Percentiles rank a stretch among this genome's conserved stretches.
Conservation (phyloP, 192 early-diverging fungal species). For the Backusella circina region DNA sequence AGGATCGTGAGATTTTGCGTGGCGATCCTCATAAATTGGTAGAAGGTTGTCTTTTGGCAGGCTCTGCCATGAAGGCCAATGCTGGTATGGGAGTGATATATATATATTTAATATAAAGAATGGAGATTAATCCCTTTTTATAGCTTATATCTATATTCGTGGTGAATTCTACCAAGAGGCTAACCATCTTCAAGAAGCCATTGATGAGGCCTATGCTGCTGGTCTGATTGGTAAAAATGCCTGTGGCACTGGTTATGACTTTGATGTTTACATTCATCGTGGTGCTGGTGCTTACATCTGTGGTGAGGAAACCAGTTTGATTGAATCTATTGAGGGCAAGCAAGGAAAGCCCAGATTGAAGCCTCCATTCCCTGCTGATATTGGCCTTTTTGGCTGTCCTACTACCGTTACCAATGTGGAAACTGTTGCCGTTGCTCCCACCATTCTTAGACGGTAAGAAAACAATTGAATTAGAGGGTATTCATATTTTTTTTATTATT, state of each 20-base stretch:
- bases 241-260: conserved; percentile 93
- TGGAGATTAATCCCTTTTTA: conserved; percentile 33
- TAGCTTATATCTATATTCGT: conserved; percentile 95
- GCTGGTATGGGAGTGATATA: conserved; percentile 63
- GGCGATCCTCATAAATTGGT: conserved; percentile 90
- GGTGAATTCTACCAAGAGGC: conserved; percentile 99
- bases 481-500: too few relatives aligned
- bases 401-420: conserved; percentile 99
- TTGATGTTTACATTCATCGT: conserved; percentile 97
- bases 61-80: conserved; percentile 94
- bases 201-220: conserved; percentile 94
- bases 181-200: conserved; percentile 88
- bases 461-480: too few relatives aligned
- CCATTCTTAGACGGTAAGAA: conserved; percentile 58
- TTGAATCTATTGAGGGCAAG: conserved; percentile 92
- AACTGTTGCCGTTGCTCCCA: conserved; percentile 97
- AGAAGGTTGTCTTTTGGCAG: conserved; percentile 95
- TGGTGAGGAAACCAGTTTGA: conserved; percentile 91
- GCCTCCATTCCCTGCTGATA: conserved; percentile 99
- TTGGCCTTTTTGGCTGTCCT: conserved; percentile 97
- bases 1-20: conserved; percentile 76
- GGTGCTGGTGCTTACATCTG: conserved; percentile 98
- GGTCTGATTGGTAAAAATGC: conserved; percentile 99
- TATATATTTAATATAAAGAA: too few relatives aligned
- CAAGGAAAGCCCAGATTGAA: conserved; percentile 98